Conservation (phyloP, 179 eudicot species). For the Beta lomatogona region DNA sequence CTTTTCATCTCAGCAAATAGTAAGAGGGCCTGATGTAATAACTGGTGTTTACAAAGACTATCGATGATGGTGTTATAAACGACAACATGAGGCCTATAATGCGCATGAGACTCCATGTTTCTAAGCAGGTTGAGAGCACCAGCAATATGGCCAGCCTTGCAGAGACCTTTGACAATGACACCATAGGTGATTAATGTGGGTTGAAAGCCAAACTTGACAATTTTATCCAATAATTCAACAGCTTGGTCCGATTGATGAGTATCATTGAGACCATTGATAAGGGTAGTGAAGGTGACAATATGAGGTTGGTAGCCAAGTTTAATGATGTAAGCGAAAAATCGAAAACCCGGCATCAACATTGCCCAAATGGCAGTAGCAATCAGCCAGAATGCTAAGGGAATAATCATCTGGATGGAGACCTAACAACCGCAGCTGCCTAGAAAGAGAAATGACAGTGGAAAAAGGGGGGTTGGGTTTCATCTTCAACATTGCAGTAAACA, state of each 20-base stretch:
- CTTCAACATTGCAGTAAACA: no score
- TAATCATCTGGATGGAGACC: neutral
- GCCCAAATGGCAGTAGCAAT: neutral
- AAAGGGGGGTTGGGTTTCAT: no score
- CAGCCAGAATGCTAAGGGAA: neutral
- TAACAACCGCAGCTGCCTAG: neutral
- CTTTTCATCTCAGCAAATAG: neutral
- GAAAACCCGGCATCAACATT: neutral
- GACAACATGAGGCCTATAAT: constrained; percentile 18
- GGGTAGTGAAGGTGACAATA: neutral
- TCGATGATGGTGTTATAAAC: constrained; percentile 14
- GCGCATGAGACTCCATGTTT: neutral
- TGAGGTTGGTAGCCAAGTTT: neutral
- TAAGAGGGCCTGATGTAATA: constrained; percentile 5
- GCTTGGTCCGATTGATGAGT: no score
- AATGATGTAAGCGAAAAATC: neutral
- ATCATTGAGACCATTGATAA: no score
- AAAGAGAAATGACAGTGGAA: no score
- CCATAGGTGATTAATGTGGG: neutral
- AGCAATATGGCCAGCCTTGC: neutral
- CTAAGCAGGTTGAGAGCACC: neutral
- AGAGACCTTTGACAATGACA: neutral
- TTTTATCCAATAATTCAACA: no score
- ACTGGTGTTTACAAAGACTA: neutral
- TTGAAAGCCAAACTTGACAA: no score